Conservation (phyloP, 495 filamentous ascomycete species). For the Glonium stellatum region DNA sequence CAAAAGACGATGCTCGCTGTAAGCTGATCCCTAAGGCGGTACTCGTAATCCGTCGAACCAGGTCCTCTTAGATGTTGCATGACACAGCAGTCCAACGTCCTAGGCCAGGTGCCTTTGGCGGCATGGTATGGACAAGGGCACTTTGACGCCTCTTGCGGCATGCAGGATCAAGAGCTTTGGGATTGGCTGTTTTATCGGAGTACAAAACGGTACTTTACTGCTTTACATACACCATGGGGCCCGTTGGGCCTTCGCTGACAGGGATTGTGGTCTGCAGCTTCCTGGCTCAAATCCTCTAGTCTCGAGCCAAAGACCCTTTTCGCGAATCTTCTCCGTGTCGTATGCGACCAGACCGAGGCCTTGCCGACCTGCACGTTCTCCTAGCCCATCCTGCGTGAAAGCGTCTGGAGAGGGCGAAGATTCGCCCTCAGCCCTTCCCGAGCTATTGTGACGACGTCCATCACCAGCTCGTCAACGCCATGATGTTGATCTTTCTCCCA, state of each 20-base stretch:
- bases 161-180: slow-evolving; percentile 17
- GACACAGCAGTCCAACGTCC: slow-evolving; percentile 25
- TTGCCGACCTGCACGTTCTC: neutral
- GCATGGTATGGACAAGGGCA: slow-evolving; percentile 8
- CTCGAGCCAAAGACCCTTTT: slow-evolving; percentile 4
- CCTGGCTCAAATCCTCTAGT: neutral
- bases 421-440: neutral
- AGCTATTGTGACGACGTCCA: neutral
- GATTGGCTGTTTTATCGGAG: slow-evolving; percentile 12
- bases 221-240: neutral
- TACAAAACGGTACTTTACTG: slow-evolving; percentile 21
- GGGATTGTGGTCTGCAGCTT: neutral
- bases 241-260: neutral
- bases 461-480: neutral
- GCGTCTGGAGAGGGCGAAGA: neutral
- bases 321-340: neutral
- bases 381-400: neutral
- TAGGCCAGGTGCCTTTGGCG: slow-evolving; percentile 4
- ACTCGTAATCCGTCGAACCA: slow-evolving; percentile 27
- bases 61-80: slow-evolving; percentile 20
- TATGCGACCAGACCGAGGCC: neutral
- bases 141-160: slow-evolving; percentile 23
- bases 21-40: slow-evolving; percentile 26
- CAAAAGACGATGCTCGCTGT: slow-evolving; percentile 14
- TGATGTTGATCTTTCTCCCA: slow-evolving; percentile 6